Base-by-base conservation (phyloP, 495 filamentous ascomycete genomes). In the Annulohypoxylon stygium region DNA sequence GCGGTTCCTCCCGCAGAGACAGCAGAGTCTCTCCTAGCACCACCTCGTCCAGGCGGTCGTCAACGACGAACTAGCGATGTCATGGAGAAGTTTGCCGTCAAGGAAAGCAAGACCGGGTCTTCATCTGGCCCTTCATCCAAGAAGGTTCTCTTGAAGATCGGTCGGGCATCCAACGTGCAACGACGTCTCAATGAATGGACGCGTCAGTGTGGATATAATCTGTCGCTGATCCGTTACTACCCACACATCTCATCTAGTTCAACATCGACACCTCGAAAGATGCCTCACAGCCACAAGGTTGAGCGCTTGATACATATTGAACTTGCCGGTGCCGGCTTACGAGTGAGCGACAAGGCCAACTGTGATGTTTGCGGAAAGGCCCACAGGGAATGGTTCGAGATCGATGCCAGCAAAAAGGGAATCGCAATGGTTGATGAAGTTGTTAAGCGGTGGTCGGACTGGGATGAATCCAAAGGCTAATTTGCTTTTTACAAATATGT, bases 341-440 rank as follows among this genome's bases (percentile, higher is more conserved):
- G 89, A 68, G 88, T 90, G 16, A 79, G 79, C 7, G 83, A 85
- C 12, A 80, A 76, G 23, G 83, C 78, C 34, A 86, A 86, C 50
- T 99, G 96, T 78, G 80, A 83, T 7, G 87, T 88, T 7, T 99
- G 96, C 78, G 94, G 95, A 10, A 93, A 90, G 79, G 91, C 93
- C 73, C 97, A 99, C 81, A 84, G 90, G 41, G 96, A 99, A 80
- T 99, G 96, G 96, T 98, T 99, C 80, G 94, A 96, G 80, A 89
- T 98, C 6, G 89, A 93, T 59, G 94, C 93, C 2, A 88, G 81
- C 16, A 87, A 90, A 74, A 84, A 90, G 10, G 92, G 91, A 0
- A 82, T 98, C 10, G 87, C 83, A 64, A 86, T 81, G 25, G 91
- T 98, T 4, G 95, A 99, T 85, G 93, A 93, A 63, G 88, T 93